Evolutionary conservation across 2,329 filamentous ascomycete species (phyloP), one percentile per base, ranked within the genome.

Genomic region (Scolecobasidium constrictum): DNA sequence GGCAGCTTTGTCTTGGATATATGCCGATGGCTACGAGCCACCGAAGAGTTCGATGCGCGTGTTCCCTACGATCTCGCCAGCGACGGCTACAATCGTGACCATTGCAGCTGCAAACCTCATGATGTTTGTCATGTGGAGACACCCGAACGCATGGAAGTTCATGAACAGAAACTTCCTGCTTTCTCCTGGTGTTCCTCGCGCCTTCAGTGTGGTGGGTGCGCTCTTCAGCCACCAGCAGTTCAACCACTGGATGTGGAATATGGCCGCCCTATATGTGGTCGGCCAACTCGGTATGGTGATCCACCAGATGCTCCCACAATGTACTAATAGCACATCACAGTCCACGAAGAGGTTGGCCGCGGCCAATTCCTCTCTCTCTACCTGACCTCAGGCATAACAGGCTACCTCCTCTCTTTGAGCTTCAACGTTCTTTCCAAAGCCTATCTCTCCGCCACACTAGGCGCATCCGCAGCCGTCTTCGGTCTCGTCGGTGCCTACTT

Each of bases 261-360:
- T n/a, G 9, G 6, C 16, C 21, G n/a, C 23, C 13, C 38, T 41
- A 9, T 41, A 31, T 13, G 6, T 41, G 7, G 28, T 7, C n/a
- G 38, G 38, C n/a, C 22, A 21, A 6, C 23, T 17, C 13, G 37
- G 23, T 4, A 26, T 21, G 15, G 26, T 31, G 15, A 31, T n/a
- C 9, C n/a, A n/a, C n/a, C n/a, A n/a, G n/a, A n/a, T n/a, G n/a
- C n/a, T n/a, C n/a, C n/a, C n/a, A n/a, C n/a, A n/a, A n/a, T n/a
- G n/a, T n/a, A n/a, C n/a, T 31, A 15, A 11, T 37, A 11, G 9
- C 9, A 11, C 35, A 11, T 13, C 22, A 21, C 40, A 66, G 62
- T 86, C 23, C 80, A 85, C 60, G 78, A 85, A 47, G 79, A 86
- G 50, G 63, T 86, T 19, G 82, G 80, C 9, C 71, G 82, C 9